Base-by-base conservation (phyloP, 495 filamentous ascomycete genomes). In the Trichoderma parareesei region DNA sequence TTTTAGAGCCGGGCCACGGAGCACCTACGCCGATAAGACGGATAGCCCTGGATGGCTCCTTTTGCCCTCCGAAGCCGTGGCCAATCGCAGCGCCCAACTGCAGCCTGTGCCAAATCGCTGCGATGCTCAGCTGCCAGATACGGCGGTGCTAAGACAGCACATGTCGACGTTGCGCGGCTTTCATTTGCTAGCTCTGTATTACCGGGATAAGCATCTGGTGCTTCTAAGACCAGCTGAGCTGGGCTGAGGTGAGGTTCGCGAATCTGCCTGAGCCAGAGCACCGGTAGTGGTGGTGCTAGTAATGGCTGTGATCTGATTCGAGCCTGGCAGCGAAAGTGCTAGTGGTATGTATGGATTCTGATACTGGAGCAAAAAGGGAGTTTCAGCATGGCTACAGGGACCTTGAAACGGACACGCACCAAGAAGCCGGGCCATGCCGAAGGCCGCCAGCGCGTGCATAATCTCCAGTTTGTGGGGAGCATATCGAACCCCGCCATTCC, bases 1-100 rank as follows among this genome's bases (percentile, higher is more conserved):
- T 57, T 57, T 55, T 57, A 57, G 53, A 9, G 37, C 53, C 53
- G 53, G 53, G 27, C 20, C 27, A 57, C 53, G 53, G 53, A 57
- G 53, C 9, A 35, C 53, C 27, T 57, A 27, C 53, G 8, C 53
- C 53, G 53, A 57, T 57, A 57, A 57, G 53, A 37, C 53, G 53
- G 53, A 57, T 35, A 35, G 53, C 53, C 53, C 53, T 27, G 27
- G 27, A 27, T 27, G 27, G 27, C 27, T 27, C 27, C 2, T 27
- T 27, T 27, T 27, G 27, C 27, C 37, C 53, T 14, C 53, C 4
- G 14, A 4, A 37, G 53, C 53, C 53, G 8, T 57, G 53, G 53
- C 53, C 53, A 57, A 57, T 57, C 2, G 53, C 53, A 57, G 53
- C 53, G 4, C 53, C 11, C 53, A 38, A 3, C 10, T 57, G 53